A percentile compares a stretch with the other conserved stretches of the same genome.
phyloP scores from a whole-genome alignment of 352 stramenopile genomes.

The Phytophthora colocasiae region DNA sequence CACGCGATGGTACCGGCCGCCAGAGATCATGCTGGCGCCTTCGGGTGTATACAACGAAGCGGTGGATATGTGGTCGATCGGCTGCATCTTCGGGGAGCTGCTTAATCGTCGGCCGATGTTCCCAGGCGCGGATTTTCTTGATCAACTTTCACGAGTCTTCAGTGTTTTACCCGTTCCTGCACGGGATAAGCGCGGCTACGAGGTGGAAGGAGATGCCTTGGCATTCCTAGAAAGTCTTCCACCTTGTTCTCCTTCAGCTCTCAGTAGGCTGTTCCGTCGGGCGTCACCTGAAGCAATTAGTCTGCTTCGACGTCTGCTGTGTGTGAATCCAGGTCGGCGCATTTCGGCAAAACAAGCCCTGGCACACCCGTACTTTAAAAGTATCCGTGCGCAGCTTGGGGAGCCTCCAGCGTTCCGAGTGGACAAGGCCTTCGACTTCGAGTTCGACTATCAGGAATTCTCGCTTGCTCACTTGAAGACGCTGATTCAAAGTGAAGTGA shows the following conservation, averaged over 20 bases:
- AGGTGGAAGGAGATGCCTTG: constrained; percentile 75
- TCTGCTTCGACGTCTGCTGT: constrained; percentile 71
- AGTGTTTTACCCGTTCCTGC: constrained; percentile 71
- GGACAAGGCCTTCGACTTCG: constrained; percentile 79
- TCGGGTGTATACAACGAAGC: constrained; percentile 81
- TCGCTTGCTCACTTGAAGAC: constrained; percentile 61
- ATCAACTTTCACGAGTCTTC: constrained; percentile 83
- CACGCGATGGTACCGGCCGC: constrained; percentile 83
- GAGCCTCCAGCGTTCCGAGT: constrained; percentile 75
- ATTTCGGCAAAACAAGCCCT: constrained; percentile 91
- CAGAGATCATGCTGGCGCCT: constrained; percentile 88
- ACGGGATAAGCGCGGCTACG: constrained; percentile 79
- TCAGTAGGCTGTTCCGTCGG: constrained; percentile 73
- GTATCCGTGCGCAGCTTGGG: constrained; percentile 70
- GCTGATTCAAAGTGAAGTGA: constrained; percentile 83
- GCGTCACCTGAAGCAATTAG: constrained; percentile 75
- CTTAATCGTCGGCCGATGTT: constrained; percentile 83
- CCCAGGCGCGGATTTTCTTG: constrained; percentile 80
- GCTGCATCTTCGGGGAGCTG: constrained; percentile 95
- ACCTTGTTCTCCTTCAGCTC: constrained; percentile 70
- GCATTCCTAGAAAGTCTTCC: constrained; percentile 81
- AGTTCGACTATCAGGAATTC: constrained; percentile 84
- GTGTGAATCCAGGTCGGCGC: constrained; percentile 92
- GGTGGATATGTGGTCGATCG: constrained; percentile 90
- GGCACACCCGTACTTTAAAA: constrained; percentile 92